A percentile compares a stretch with the other conserved stretches of the same genome.
Conservation (phyloP, 352 stramenopile genomes). For the Globisporangium echinulatum region DNA sequence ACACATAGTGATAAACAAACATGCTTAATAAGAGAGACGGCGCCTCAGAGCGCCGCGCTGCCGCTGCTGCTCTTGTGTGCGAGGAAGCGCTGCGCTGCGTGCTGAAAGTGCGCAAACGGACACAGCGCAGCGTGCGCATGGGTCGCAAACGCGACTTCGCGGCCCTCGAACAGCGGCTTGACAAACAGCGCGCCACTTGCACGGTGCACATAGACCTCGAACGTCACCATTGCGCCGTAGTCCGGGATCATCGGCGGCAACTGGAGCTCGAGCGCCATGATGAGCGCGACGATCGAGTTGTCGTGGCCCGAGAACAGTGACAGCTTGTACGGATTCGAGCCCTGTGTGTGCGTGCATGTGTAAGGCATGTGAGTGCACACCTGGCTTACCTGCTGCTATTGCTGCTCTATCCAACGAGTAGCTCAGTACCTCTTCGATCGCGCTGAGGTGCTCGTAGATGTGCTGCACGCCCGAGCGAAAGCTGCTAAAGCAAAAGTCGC, state of each 20-base stretch:
- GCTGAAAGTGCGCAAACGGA: slow-evolving; percentile 48
- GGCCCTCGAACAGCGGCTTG: slow-evolving; percentile 44
- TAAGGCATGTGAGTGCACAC: neutral
- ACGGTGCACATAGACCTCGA: slow-evolving; percentile 54
- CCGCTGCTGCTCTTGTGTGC: neutral
- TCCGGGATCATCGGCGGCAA: slow-evolving; percentile 42
- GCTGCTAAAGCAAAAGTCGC: slow-evolving; percentile 51
- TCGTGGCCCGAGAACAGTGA: slow-evolving; percentile 77
- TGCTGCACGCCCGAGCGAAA: slow-evolving; percentile 50
- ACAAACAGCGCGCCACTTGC: slow-evolving; percentile 42
- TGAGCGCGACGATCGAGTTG: slow-evolving; percentile 70
- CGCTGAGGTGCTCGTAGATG: slow-evolving; percentile 44
- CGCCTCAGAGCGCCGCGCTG: neutral
- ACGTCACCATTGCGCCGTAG: slow-evolving; percentile 71
- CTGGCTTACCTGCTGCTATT: too few relatives aligned
- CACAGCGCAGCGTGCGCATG: slow-evolving; percentile 41
- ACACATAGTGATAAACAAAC: neutral
- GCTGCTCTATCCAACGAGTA: too few relatives aligned
- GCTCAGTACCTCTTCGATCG: slow-evolving; percentile 28
- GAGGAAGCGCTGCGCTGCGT: slow-evolving; percentile 16
- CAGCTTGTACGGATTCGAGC: slow-evolving; percentile 32
- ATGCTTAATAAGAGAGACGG: too few relatives aligned
- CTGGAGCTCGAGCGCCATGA: slow-evolving; percentile 57
- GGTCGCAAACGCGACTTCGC: slow-evolving; percentile 30
- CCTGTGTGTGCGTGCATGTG: neutral